Conservation (phyloP, 2,329 filamentous ascomycete genomes). For the Scedosporium minutisporum region DNA sequence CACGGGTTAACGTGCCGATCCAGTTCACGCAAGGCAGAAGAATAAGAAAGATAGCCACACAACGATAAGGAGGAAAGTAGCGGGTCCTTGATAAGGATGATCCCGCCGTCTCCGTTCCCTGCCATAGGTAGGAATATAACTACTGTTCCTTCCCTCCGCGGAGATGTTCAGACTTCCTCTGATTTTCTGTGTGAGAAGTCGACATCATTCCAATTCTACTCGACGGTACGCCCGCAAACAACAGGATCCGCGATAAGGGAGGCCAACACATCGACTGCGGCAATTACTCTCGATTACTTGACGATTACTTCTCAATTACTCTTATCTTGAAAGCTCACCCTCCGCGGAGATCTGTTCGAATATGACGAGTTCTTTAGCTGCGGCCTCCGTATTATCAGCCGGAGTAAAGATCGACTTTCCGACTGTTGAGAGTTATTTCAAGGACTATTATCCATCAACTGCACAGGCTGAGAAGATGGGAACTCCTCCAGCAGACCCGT, state of each 20-base stretch:
- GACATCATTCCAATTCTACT: not conserved
- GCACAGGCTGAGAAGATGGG: too few species aligned
- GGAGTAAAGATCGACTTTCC: too few species aligned
- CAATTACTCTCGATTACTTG: not conserved
- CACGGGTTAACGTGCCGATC: not conserved
- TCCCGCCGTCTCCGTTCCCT: not conserved
- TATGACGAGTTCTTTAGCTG: too few species aligned
- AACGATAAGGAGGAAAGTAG: not conserved
- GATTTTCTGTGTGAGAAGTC: not conserved
- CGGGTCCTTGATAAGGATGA: not conserved
- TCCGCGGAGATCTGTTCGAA: not conserved
- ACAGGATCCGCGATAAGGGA: not conserved
- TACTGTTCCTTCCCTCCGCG: not conserved
- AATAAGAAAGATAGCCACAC: too few species aligned
- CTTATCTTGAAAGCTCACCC: not conserved
- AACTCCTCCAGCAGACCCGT: too few species aligned
- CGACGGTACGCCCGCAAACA: not conserved
- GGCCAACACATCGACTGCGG: too few species aligned
- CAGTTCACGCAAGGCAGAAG: too few species aligned
- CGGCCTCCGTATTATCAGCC: too few species aligned
- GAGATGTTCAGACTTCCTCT: not conserved
- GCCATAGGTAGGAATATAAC: not conserved
- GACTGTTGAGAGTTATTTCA: too few species aligned
- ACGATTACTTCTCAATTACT: not conserved
- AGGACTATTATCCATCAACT: too few species aligned